Conservation (phyloP, 2,329 filamentous ascomycete genomes). For the Didymella segeticola region DNA sequence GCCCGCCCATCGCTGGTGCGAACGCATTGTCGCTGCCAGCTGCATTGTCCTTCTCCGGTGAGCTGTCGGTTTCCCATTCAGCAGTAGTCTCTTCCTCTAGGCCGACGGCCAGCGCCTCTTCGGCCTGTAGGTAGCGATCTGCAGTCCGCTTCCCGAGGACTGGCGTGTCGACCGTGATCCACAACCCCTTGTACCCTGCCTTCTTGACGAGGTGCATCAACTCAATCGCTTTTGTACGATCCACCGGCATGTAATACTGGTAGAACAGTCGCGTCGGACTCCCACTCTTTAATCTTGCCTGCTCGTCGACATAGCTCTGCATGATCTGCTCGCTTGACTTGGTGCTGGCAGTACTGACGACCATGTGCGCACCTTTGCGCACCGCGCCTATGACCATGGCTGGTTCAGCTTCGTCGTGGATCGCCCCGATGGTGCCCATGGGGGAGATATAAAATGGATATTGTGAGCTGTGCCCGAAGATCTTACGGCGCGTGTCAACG, state of each 20-base stretch:
- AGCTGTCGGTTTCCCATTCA: slow-evolving; percentile 53
- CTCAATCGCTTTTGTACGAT: slow-evolving; percentile 39
- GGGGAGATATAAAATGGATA: slow-evolving; percentile 51
- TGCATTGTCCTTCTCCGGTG: slow-evolving; percentile 11
- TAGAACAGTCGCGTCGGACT: slow-evolving; percentile 44
- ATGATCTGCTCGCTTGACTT: slow-evolving; percentile 44
- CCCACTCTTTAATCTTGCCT: slow-evolving; percentile 28
- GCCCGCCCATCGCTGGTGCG: slow-evolving; percentile 63
- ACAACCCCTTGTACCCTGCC: slow-evolving; percentile 44
- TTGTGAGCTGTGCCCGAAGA: slow-evolving; percentile 43
- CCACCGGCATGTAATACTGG: slow-evolving; percentile 48
- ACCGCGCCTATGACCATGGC: slow-evolving; percentile 47
- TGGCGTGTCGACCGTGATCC: slow-evolving; percentile 48
- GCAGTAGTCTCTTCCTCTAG: slow-evolving; percentile 59
- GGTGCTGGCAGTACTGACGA: slow-evolving; percentile 46
- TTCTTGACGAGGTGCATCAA: slow-evolving; percentile 42
- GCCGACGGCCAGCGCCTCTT: slow-evolving; percentile 58
- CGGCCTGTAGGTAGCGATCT: slow-evolving; percentile 50
- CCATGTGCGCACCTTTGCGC: slow-evolving; percentile 43
- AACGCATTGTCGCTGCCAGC: slow-evolving; percentile 62
- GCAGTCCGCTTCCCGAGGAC: slow-evolving; percentile 44
- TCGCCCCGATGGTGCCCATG: slow-evolving; percentile 46
- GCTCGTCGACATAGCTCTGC: slow-evolving; percentile 37
- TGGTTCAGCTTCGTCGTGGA: slow-evolving; percentile 45
- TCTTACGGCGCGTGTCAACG: slow-evolving; percentile 37